Evolutionary conservation across 2,329 filamentous ascomycete genomes (phyloP), one percentile per base, ranked within the genome.

Genomic region (Fonsecaea pugnacius): DNA sequence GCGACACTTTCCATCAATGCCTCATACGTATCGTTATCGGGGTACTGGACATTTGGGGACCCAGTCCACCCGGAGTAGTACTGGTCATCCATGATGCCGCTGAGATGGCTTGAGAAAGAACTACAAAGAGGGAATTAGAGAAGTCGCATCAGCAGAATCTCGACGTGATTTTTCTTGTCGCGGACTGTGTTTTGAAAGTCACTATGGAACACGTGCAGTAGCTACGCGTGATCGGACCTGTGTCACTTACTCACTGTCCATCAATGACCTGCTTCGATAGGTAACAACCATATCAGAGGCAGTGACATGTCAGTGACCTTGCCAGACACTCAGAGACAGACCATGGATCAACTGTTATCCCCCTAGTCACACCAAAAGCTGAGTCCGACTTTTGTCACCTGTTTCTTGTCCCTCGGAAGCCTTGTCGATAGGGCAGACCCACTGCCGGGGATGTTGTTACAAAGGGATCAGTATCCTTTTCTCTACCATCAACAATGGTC

Each of bases 401-500:
- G n/a, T 52, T 48, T 33, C 30, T 33, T 33, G 21, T n/a, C 3
- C 43, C 52, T 16, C 52, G 21, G 40, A 58, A 58, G 30, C 58
- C 38, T 32, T 58, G 61, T 56, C 58, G 43, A 27, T 62, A 67
- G n/a, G 61, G 43, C 2, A 67, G 38, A 6, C 48, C 55, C 43
- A 24, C 46, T 4, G 58, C 58, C 10, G 58, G 60, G 27, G 65
- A 56, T 38, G 36, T 57, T 24, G 61, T 51, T 27, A 64, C 58
- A 57, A 64, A 67, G 21, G 58, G 50, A 43, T 62, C 65, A 21
- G 10, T 21, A 16, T 62, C 60, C 50, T 68, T 68, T 38, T 66
- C 66, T 33, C 53, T 64, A 9, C 43, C 60, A 12, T 24, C 38
- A 32, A 38, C 43, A 33, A 55, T 21, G 8, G 52, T 21, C 43